phyloP scores from a whole-genome alignment of 2,329 filamentous ascomycete genomes.

The Penicillium hesseltinei region DNA sequence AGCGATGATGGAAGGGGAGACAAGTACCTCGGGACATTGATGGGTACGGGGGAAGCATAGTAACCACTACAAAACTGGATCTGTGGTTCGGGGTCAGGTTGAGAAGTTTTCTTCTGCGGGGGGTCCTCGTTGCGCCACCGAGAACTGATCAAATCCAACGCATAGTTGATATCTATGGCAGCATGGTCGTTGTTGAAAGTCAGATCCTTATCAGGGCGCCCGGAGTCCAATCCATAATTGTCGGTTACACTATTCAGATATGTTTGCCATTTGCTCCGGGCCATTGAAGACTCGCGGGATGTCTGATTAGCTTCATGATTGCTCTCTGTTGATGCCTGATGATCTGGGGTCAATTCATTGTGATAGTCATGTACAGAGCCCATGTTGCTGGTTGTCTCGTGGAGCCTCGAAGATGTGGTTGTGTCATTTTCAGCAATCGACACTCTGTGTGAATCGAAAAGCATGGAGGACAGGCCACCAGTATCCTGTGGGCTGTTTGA shows the following conservation, averaged over 20 bases:
- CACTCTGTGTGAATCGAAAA: conserved; percentile 9
- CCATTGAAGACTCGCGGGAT: conserved; percentile 14
- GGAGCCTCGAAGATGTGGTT: conserved; percentile 3
- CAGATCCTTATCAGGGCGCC: conserved; percentile 66
- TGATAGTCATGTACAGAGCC: conserved; percentile 4
- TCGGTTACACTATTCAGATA: conserved; percentile 37
- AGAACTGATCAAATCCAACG: conserved; percentile 33
- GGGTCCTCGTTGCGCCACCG: conserved; percentile 11
- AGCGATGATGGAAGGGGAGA: conserved; percentile 58
- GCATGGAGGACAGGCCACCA: conserved; percentile 5
- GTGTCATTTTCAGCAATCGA: conserved; percentile 1
- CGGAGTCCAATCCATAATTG: conserved; percentile 68
- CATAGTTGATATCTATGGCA: conserved; percentile 57
- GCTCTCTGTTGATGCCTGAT: conserved; percentile 2
- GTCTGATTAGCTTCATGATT: conserved; percentile 7
- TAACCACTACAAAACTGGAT: conserved; percentile 61
- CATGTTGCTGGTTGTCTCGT: background rate
- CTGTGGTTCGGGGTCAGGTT: conserved; percentile 3
- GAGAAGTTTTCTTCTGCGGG: conserved; percentile 3
- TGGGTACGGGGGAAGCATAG: conserved; percentile 66
- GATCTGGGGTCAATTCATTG: background rate
- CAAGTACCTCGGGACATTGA: conserved; percentile 59
- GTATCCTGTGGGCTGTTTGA: background rate
- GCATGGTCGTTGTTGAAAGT: conserved; percentile 68
- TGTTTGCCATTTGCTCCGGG: conserved; percentile 32